These are phyloP conservation scores for Nitzschia sp. DNA, from an alignment of 108 stramenopile species.

Conservation along the genomic window DNA sequence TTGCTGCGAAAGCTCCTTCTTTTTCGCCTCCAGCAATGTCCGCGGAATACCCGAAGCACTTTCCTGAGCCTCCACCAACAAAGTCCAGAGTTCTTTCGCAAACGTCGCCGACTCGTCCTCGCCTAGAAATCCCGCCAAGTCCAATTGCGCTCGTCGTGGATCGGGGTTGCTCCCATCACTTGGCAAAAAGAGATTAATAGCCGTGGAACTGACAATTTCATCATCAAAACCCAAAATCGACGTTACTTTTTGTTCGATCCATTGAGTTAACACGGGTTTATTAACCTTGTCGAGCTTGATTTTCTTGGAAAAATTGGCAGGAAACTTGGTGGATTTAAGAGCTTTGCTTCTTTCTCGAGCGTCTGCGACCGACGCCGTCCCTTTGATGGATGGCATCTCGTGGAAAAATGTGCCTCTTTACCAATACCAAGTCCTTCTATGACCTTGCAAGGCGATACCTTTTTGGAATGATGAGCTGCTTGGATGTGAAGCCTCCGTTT, in stretches of 20 bases:
- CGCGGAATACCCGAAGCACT: slow-evolving; percentile 67
- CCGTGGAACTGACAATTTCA: slow-evolving; percentile 81
- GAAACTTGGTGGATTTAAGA: slow-evolving; percentile 75
- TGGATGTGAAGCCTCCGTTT: no score
- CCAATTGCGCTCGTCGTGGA: slow-evolving; percentile 76
- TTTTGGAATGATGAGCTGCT: no score
- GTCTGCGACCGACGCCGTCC: slow-evolving; percentile 79
- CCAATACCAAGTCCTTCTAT: no score
- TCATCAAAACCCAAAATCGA: slow-evolving; percentile 85
- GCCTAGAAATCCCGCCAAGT: slow-evolving; percentile 82
- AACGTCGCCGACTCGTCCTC: slow-evolving; percentile 75
- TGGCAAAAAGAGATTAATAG: slow-evolving; percentile 83
- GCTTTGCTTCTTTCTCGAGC: slow-evolving; percentile 65
- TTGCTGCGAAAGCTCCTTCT: slow-evolving; percentile 63
- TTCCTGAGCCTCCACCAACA: slow-evolving; percentile 80
- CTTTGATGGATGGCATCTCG: slow-evolving; percentile 85
- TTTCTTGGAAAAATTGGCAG: slow-evolving; percentile 57
- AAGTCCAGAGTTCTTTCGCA: slow-evolving; percentile 69
- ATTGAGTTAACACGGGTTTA: slow-evolving; percentile 68
- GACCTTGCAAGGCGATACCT: no score
- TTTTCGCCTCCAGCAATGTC: slow-evolving; percentile 81
- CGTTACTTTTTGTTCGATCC: slow-evolving; percentile 73
- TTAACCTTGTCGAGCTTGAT: slow-evolving; percentile 67
- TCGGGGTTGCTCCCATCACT: slow-evolving; percentile 45
- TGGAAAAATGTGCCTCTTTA: background rate